These are phyloP conservation scores for Ustilago trichophora DNA, from an alignment of 1,284 basidiomycete species.

Conservation along the genomic window DNA sequence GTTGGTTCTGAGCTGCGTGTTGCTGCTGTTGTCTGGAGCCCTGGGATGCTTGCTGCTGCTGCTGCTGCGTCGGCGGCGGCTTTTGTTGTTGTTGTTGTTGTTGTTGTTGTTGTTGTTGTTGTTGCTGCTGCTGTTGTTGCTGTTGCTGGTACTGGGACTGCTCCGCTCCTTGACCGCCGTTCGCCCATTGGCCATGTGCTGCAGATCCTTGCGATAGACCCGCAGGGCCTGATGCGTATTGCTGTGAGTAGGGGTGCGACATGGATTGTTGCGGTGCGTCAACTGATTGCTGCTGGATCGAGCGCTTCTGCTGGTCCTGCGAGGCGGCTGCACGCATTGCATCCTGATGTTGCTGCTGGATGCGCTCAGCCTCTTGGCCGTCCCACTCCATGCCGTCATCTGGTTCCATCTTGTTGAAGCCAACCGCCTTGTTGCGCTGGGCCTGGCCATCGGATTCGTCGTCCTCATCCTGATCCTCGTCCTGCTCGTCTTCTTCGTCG, in stretches of 20 bases:
- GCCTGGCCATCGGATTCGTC: constrained; percentile 1
- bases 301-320: constrained; percentile 19
- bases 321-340: constrained; percentile 8
- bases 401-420: constrained; percentile 68
- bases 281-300: constrained; percentile 32
- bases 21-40: constrained; percentile 48
- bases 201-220: constrained; percentile 16
- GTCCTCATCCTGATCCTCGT: constrained; percentile 7
- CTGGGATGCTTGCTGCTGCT: constrained; percentile 15
- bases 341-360: constrained; percentile 57
- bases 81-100: constrained; percentile 52
- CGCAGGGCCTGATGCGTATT: constrained; percentile 6
- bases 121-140: constrained; percentile 46
- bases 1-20: constrained; percentile 1
- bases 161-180: constrained; percentile 1
- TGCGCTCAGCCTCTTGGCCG: constrained; percentile 66
- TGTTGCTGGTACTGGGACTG: constrained; percentile 51
- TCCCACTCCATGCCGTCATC: constrained; percentile 71
- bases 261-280: constrained; percentile 14
- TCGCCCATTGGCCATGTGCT: constrained; percentile 3
- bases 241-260: constrained; percentile 25
- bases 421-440: constrained; percentile 10
- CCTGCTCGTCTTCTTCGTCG: constrained; percentile 28
- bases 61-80: no score
- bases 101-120: constrained; percentile 47